A percentile compares a stretch with the other conserved stretches of the same genome.
phyloP scores from a whole-genome alignment of 2,329 filamentous ascomycete genomes.

The Alternaria solani region DNA sequence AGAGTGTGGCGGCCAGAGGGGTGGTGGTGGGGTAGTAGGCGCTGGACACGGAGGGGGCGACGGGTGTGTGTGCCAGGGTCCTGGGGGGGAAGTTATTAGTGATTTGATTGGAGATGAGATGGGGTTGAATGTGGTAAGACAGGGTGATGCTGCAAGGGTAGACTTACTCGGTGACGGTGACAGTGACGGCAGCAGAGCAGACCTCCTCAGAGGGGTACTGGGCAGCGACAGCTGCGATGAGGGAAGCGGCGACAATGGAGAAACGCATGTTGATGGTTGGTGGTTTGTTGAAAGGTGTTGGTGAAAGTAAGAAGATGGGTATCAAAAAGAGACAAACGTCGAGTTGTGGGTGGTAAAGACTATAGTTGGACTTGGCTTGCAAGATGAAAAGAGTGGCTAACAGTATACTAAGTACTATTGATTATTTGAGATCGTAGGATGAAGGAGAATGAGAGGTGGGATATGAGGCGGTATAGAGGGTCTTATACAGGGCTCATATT shows the following conservation, averaged over 20 bases:
- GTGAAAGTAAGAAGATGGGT: conserved; percentile 15
- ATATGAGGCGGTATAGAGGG: conserved; percentile 11
- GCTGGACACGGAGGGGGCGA: conserved; percentile 26
- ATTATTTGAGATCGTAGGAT: conserved; percentile 25
- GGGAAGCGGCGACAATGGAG: conserved; percentile 38
- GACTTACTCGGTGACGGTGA: conserved; percentile 43
- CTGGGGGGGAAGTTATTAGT: conserved; percentile 6
- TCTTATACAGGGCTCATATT: conserved; percentile 29
- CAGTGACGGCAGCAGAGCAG: conserved; percentile 34
- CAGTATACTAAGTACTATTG: conserved; percentile 35
- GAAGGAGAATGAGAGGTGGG: not conserved
- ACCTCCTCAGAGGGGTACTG: conserved; percentile 31
- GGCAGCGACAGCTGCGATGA: conserved; percentile 37
- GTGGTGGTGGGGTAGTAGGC: conserved; percentile 41
- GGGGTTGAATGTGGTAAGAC: not conserved
- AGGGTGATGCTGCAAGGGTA: not conserved
- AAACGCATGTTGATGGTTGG: conserved; percentile 42
- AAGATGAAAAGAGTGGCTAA: conserved; percentile 42
- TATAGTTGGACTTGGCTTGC: conserved; percentile 16
- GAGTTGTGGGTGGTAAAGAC: conserved; percentile 21
- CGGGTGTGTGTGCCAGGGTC: conserved; percentile 32
- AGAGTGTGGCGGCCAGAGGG: conserved; percentile 10
- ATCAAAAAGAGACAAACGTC: conserved; percentile 15
- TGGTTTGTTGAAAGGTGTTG: conserved; percentile 1
- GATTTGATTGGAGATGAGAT: not conserved